phyloP scores from a whole-genome alignment of 2,329 filamentous ascomycete genomes.

The Aspergillus pseudoglaucus region DNA sequence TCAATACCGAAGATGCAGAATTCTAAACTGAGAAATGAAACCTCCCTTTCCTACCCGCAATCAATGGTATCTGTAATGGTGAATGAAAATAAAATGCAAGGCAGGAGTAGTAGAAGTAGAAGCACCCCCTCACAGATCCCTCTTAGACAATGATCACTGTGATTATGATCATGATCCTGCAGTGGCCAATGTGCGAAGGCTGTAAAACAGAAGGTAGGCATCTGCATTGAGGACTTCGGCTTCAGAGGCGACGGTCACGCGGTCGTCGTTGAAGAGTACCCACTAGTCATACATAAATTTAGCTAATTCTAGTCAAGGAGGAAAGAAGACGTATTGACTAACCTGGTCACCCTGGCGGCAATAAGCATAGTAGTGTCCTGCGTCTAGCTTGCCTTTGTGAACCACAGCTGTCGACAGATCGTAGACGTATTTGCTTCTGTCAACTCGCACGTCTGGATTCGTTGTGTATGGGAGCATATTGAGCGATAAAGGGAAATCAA shows the following conservation, averaged over 20 bases:
- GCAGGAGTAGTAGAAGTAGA: neutral
- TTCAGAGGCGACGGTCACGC: slow-evolving; percentile 75
- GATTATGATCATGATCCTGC: neutral
- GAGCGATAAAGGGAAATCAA: slow-evolving; percentile 77
- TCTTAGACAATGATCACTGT: neutral
- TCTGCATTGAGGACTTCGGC: slow-evolving; percentile 79
- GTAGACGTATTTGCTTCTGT: slow-evolving; percentile 61
- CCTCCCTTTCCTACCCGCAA: neutral
- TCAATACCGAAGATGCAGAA: neutral
- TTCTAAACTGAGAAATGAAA: too few species aligned
- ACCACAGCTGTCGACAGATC: slow-evolving; percentile 86
- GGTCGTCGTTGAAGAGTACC: slow-evolving; percentile 95
- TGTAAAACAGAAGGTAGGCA: slow-evolving; percentile 86
- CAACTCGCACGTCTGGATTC: slow-evolving; percentile 40
- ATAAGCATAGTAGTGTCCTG: slow-evolving; percentile 88
- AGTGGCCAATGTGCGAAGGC: slow-evolving; percentile 27
- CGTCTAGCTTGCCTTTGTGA: slow-evolving; percentile 87
- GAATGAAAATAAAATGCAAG: neutral
- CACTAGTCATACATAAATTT: slow-evolving; percentile 49
- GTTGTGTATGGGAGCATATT: slow-evolving; percentile 90
- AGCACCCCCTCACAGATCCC: neutral
- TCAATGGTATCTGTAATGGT: neutral
- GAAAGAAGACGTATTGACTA: slow-evolving; percentile 15
- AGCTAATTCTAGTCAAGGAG: neutral
- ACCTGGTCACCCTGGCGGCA: slow-evolving; percentile 71